Percentiles rank a stretch among this genome's conserved stretches.
Conservation (phyloP, 2,329 filamentous ascomycete genomes). For the Fusarium sp. region DNA sequence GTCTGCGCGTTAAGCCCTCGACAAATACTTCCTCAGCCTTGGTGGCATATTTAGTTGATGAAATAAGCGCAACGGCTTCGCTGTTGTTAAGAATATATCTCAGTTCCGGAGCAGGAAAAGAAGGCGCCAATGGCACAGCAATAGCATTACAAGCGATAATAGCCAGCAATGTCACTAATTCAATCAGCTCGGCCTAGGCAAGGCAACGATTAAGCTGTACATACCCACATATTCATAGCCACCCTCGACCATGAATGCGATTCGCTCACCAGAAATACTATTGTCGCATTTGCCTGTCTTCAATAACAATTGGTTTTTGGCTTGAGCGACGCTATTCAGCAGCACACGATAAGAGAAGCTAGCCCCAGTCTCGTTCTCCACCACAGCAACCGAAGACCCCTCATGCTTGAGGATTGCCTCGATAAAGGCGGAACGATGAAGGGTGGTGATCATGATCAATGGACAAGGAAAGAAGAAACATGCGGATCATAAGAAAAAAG, state of each 20-base stretch:
- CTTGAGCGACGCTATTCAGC: background rate
- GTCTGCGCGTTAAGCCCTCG: slow-evolving; percentile 72
- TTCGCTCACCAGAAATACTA: slow-evolving; percentile 73
- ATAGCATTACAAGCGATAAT: slow-evolving; percentile 89
- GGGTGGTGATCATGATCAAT: background rate
- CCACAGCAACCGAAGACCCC: background rate
- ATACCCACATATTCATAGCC: slow-evolving; percentile 98
- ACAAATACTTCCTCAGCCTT: slow-evolving; percentile 82
- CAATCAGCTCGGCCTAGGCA: too few species aligned
- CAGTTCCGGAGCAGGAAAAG: slow-evolving; percentile 87
- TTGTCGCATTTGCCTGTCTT: background rate
- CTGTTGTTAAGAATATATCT: slow-evolving; percentile 94
- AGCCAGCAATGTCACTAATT: slow-evolving; percentile 86
- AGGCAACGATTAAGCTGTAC: slow-evolving; percentile 29
- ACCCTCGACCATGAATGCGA: slow-evolving; percentile 95
- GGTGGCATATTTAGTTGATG: slow-evolving; percentile 81
- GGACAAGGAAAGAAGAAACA: too few species aligned
- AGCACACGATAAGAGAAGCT: background rate
- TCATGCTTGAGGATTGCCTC: slow-evolving; percentile 23
- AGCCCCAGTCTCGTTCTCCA: slow-evolving; percentile 4
- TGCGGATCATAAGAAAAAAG: too few species aligned
- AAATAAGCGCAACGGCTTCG: slow-evolving; percentile 81
- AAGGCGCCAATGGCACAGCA: slow-evolving; percentile 89
- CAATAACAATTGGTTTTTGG: background rate
- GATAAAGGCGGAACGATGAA: slow-evolving; percentile 7